Evolutionary conservation across 2,329 filamentous ascomycete genomes (phyloP), one percentile per base, ranked within the genome.

Genomic region (Tricladium varicosporioides): DNA sequence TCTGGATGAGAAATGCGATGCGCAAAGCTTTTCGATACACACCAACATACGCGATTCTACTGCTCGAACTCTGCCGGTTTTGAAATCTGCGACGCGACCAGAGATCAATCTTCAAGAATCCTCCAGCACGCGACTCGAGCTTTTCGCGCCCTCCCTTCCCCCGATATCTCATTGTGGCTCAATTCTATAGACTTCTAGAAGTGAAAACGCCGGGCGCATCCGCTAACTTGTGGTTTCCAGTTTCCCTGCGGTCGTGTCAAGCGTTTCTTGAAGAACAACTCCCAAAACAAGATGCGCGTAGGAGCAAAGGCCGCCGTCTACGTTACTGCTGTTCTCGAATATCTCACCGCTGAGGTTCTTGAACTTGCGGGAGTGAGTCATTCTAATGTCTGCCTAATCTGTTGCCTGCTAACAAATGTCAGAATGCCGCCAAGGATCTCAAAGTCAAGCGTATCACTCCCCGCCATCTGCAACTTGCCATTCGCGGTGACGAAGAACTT

Each of bases 361-460:
- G 94, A 99, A 77, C 83, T 99, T 65, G 94, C 94, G 74, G 94
- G 94, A 76, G 85, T 88, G 79, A 77, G 84, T 85, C 61, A 65
- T 59, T 49, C n/a, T 44, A 27, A 16, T 22, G 44, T 18, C 51
- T 60, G 13, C 50, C 44, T 61, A 14, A 18, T 31, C 44, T 33
- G 43, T 51, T 33, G 32, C 36, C 42, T 55, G 48, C 63, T 67
- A 50, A 67, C 42, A 52, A 13, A 51, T 40, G 45, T 32, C 69
- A 88, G 84, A 99, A 99, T 75, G 94, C 94, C 53, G 94, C 94
- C 76, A 97, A 97, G 83, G 94, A 99, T 76, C 89, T 97, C 73
- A 99, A 97, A 79, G 94, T 97, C 79, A 99, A 97, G 87, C 94
- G 94, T 77, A 99, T 99, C 77, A 97, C 93, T 11, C 94, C 94